phyloP scores from a whole-genome alignment of 106 monocot genomes.

The Apostasia ramifera region DNA sequence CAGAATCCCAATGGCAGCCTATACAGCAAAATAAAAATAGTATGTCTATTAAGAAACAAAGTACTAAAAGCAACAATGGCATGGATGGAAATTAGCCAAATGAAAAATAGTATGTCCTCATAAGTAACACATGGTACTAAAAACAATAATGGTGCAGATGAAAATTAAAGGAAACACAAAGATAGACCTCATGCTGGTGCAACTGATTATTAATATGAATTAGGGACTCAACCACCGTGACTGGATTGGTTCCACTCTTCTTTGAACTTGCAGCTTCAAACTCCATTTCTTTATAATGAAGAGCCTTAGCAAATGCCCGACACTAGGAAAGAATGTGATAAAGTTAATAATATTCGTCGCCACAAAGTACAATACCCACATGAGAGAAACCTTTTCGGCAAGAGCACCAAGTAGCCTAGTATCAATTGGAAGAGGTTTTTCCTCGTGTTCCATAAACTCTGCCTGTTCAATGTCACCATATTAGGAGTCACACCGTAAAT shows the following conservation, averaged over 20 bases:
- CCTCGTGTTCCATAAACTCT: conserved; percentile 99
- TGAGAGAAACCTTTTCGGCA: conserved; percentile 77
- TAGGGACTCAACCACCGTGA: conserved; percentile 93
- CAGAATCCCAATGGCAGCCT: conserved; percentile 98
- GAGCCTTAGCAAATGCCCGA: conserved; percentile 97
- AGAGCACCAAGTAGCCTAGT: conserved; percentile 97
- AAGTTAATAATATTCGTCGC: not conserved
- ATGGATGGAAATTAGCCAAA: not conserved
- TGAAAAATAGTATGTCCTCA: not conserved
- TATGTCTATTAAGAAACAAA: not conserved
- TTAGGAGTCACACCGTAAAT: not conserved
- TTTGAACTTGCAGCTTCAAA: conserved; percentile 95
- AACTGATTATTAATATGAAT: conserved; percentile 99
- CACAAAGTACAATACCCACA: not conserved
- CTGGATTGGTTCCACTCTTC: conserved; percentile 93
- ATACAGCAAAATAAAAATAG: conserved; percentile 10
- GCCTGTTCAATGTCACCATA: conserved; percentile 45
- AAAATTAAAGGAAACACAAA: not conserved
- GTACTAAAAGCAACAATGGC: not conserved
- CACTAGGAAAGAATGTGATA: conserved; percentile 40
- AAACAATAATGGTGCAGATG: not conserved
- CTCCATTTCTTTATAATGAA: conserved; percentile 99
- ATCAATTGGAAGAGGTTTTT: conserved; percentile 99
- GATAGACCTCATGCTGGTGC: conserved; percentile 91
- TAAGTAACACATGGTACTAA: not conserved